Base-by-base conservation (phyloP, 2,329 filamentous ascomycete genomes). In the Claviceps africana region DNA sequence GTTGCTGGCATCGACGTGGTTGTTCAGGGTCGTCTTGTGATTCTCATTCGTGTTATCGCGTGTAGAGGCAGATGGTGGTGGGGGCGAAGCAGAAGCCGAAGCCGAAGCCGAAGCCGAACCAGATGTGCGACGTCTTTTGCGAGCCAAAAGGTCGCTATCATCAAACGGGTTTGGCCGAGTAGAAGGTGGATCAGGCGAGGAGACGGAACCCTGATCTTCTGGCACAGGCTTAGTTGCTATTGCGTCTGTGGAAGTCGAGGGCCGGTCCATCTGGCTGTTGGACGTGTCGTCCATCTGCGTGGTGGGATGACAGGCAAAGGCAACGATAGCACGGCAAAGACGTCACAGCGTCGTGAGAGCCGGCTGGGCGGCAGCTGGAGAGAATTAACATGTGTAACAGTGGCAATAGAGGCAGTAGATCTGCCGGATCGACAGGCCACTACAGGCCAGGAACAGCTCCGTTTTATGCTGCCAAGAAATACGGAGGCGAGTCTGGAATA, bases 101-200 rank as follows among this genome's bases (percentile, higher is more conserved):
- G n/a, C n/a, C n/a, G n/a, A n/a, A 5, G 25, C 25, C 28, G 79
- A 82, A 53, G 69, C 72, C 52, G 74, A 74, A 50, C 73, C 67
- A 15, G 79, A 82, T 31, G 79, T 81, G 58, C 80, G 76, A 56
- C 77, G 79, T 50, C 81, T 77, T 65, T 84, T 84, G 57, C 80
- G 72, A 52, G 79, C 72, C 43, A 74, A 71, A 47, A 67, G 61
- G 57, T 79, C 75, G 62, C 67, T 70, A 66, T 82, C 78, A 67
- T 81, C 74, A 64, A 83, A 83, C 42, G 81, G 81, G 57, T 83
- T 82, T 50, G 77, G 78, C 56, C 81, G 76, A 59, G 76, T 79
- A 61, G 79, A 77, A 65, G 74, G 74, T 65, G 78, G 76, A 70
- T 84, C 81, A 67, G 77, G 76, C 61, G 79, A 82, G 67, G 51